Evolutionary conservation across 345 rosid genomes (phyloP), one percentile per base, ranked within the genome.

Genomic region (Eucalyptus albens): DNA sequence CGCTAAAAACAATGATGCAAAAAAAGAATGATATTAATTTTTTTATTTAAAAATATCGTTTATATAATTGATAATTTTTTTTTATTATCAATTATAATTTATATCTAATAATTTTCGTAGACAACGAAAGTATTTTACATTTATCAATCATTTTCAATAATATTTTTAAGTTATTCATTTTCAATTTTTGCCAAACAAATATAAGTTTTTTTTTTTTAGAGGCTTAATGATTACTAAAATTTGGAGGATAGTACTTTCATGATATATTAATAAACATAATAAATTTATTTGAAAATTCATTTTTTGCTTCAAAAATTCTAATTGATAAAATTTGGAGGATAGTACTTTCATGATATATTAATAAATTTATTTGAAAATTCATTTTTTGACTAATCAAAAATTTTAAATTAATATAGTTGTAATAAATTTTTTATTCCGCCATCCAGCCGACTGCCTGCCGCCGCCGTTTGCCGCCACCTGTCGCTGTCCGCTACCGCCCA

Each of bases 401-500:
- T 1, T 50, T 0, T 16, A 15, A 50, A 50, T 6, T 50, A 0
- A 50, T 50, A 50, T 15, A 50, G 0, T 50, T 16, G 0, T 50
- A 50, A 50, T 15, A 16, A 50, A 50, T 50, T 50, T 50, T n/a
- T n/a, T n/a, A n/a, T n/a, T n/a, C n/a, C n/a, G n/a, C n/a, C n/a
- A n/a, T n/a, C n/a, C n/a, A n/a, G n/a, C n/a, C n/a, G n/a, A n/a
- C n/a, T n/a, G n/a, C n/a, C n/a, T n/a, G n/a, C n/a, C n/a, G n/a
- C n/a, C n/a, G n/a, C n/a, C n/a, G n/a, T n/a, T n/a, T n/a, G n/a
- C n/a, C n/a, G n/a, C n/a, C n/a, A n/a, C n/a, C n/a, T n/a, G n/a
- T n/a, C n/a, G n/a, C n/a, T n/a, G n/a, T n/a, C n/a, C n/a, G n/a
- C n/a, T n/a, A n/a, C n/a, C n/a, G n/a, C n/a, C n/a, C n/a, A n/a